Percentiles rank a stretch among this genome's conserved stretches.
Evolutionary conservation across 345 rosid genomes (phyloP).

Genomic region (Barbarea vulgaris): DNA sequence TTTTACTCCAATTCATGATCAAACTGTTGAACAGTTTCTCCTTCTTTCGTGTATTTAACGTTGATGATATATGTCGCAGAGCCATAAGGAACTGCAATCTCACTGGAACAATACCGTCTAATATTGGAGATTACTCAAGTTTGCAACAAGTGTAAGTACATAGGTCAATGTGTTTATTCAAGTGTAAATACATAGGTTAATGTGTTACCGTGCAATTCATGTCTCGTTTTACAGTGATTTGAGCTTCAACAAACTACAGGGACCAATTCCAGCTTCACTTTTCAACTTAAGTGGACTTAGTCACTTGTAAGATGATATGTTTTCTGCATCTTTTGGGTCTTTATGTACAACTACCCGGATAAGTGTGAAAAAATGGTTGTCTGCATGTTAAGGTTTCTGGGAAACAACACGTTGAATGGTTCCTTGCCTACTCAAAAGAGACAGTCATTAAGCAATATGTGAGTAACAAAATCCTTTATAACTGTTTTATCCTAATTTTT

Average conservation of each 20-base stretch:
- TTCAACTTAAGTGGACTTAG: constrained; percentile 40
- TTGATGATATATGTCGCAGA: constrained; percentile 40
- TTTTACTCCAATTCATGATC: constrained; percentile 18
- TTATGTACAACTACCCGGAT: neutral
- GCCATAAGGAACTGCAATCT: constrained; percentile 57
- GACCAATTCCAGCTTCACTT: constrained; percentile 38
- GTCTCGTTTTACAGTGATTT: constrained; percentile 39
- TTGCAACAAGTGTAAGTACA: constrained; percentile 61
- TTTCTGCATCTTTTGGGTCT: constrained; percentile 17
- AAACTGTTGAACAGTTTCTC: neutral
- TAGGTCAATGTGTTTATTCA: constrained; percentile 1
- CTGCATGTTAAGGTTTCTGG: constrained; percentile 58
- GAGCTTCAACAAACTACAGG: constrained; percentile 44
- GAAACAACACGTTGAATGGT: constrained; percentile 52
- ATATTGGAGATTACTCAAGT: constrained; percentile 51
- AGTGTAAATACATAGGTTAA: constrained; percentile 47
- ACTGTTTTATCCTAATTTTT: neutral
- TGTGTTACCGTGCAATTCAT: neutral
- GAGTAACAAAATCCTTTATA: constrained; percentile 38
- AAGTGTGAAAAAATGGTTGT: constrained; percentile 12
- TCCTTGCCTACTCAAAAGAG: constrained; percentile 56
- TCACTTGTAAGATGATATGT: constrained; percentile 55
- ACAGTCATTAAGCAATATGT: constrained; percentile 56
- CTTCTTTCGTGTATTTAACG: constrained; percentile 1
- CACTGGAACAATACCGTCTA: constrained; percentile 60